These are phyloP conservation scores for Vaccinium vitisidaea DNA, from an alignment of 148 eudicot species.

Conservation along the genomic window DNA sequence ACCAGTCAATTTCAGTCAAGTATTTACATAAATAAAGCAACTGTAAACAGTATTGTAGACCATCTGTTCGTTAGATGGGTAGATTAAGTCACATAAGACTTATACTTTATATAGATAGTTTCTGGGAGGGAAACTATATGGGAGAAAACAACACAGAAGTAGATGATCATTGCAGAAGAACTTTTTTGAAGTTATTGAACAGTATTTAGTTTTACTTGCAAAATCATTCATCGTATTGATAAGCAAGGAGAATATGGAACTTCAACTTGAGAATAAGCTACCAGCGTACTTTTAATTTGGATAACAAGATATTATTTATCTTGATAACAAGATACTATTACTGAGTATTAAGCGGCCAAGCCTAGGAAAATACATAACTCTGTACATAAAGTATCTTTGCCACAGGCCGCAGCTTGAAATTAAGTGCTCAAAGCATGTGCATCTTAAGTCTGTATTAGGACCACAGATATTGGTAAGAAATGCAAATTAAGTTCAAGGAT, in stretches of 20 bases:
- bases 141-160: not conserved
- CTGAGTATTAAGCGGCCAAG: not conserved
- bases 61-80: not conserved
- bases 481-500: not conserved
- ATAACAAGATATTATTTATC: not conserved
- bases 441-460: not conserved
- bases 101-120: not conserved
- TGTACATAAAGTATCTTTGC: too few relatives aligned
- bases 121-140: not conserved
- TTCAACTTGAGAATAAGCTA: not conserved
- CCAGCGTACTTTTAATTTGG: not conserved
- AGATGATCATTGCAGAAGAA: not conserved
- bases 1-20: constrained; percentile 9
- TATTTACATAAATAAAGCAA: constrained; percentile 4
- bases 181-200: not conserved
- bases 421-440: not conserved
- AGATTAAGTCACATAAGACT: not conserved
- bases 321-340: not conserved
- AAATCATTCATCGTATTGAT: not conserved
- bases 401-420: not conserved
- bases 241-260: not conserved
- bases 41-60: not conserved
- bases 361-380: not conserved
- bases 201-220: not conserved
- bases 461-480: not conserved